Percentiles rank a stretch among this genome's conserved stretches.
Conservation (phyloP, 768 basidiomycete species). For the Suillus discolor region DNA sequence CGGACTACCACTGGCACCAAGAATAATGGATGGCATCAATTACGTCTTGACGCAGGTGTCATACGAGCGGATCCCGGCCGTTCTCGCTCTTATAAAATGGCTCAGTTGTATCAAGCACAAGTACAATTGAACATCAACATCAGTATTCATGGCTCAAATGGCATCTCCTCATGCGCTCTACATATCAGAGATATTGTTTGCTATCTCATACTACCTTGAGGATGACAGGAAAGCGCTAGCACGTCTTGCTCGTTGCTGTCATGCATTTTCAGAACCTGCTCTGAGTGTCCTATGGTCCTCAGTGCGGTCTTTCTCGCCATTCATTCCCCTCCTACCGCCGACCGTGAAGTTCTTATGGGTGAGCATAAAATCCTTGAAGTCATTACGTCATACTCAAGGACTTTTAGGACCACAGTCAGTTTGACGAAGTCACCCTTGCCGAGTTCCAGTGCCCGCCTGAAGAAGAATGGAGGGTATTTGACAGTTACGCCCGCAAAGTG, state of each 20-base stretch:
- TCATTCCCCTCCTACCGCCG: constrained; percentile 17
- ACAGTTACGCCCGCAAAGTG: constrained; percentile 19
- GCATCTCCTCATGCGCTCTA: constrained; percentile 10
- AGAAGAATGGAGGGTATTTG: constrained; percentile 18
- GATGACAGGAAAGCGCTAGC: constrained; percentile 15
- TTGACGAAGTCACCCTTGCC: constrained; percentile 9
- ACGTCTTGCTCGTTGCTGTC: constrained; percentile 15
- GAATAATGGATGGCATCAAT: not conserved
- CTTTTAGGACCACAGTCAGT: not conserved
- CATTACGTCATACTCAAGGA: not conserved
- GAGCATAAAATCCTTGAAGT: not conserved
- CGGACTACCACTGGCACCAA: not conserved
- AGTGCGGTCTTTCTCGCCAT: constrained; percentile 18
- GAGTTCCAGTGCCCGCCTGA: constrained; percentile 14
- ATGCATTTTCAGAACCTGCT: constrained; percentile 11
- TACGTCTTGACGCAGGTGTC: not conserved
- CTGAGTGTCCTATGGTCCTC: constrained; percentile 21
- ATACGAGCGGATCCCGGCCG: not conserved
- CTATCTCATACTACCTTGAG: constrained; percentile 14
- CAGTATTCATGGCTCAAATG: not conserved
- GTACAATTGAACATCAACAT: not conserved
- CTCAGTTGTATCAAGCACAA: not conserved
- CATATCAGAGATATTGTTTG: constrained; percentile 18
- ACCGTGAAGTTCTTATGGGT: constrained; percentile 16
- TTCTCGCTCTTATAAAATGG: not conserved